Percentiles rank a stretch among this genome's conserved stretches.
phyloP scores from a whole-genome alignment of 2,329 filamentous ascomycete species.

The Mariannaea sp. region DNA sequence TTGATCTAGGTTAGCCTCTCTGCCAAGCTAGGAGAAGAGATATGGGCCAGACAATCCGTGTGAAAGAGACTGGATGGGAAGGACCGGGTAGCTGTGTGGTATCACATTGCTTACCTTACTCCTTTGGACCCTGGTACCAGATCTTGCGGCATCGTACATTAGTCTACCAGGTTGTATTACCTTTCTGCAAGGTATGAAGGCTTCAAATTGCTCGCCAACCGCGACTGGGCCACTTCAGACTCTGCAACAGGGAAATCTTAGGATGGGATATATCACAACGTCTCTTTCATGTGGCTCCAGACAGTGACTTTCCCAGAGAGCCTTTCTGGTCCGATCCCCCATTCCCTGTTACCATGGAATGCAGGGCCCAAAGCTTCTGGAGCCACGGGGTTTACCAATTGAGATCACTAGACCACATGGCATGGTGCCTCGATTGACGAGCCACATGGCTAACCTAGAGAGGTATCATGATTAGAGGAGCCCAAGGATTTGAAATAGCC shows the following conservation, averaged over 20 bases:
- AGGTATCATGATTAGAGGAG: not conserved
- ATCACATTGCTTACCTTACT: slow-evolving; percentile 25
- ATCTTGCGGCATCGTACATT: slow-evolving; percentile 38
- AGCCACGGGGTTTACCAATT: too few species aligned
- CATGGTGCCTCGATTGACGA: too few species aligned
- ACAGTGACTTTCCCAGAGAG: not conserved
- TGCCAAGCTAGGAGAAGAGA: slow-evolving; percentile 8
- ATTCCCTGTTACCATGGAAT: not conserved
- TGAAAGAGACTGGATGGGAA: slow-evolving; percentile 6
- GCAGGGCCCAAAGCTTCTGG: not conserved
- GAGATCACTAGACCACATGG: too few species aligned
- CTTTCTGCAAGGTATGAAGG: slow-evolving; percentile 18
- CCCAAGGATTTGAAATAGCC: too few species aligned
- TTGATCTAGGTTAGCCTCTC: slow-evolving; percentile 18
- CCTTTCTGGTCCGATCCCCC: not conserved
- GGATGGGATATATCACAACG: slow-evolving; percentile 9
- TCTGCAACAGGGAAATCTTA: not conserved
- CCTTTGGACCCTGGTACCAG: slow-evolving; percentile 33
- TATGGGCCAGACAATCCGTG: slow-evolving; percentile 16
- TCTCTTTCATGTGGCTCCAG: not conserved
- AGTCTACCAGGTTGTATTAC: slow-evolving; percentile 27
- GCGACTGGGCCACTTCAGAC: not conserved
- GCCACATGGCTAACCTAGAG: too few species aligned
- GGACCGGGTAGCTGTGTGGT: slow-evolving; percentile 22
- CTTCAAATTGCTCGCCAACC: slow-evolving; percentile 1